Conservation (phyloP, 805 yeast species). For the Tetrapisispora fleetii region DNA sequence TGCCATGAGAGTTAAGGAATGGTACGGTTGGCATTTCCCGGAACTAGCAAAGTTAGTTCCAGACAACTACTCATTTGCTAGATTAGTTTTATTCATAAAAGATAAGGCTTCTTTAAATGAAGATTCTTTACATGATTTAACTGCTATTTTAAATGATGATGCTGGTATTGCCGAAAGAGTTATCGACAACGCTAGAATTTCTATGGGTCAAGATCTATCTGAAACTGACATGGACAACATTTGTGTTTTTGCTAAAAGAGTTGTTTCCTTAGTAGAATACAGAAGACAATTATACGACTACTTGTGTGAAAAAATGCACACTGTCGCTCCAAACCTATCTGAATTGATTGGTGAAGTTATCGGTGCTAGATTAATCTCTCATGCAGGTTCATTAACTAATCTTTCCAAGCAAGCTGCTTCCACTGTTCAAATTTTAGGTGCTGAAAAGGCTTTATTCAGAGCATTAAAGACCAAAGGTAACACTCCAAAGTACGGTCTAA, state of each 20-base stretch:
- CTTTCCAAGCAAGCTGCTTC: conserved; percentile 98
- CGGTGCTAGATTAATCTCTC: conserved; percentile 96
- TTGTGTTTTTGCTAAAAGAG: conserved; percentile 84
- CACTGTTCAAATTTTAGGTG: conserved; percentile 95
- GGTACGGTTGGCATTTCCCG: conserved; percentile 99
- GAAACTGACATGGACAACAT: conserved; percentile 92
- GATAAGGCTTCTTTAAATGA: conserved; percentile 79
- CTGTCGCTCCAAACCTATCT: conserved; percentile 94
- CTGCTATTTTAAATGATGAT: conserved; percentile 78
- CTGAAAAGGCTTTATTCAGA: conserved; percentile 93
- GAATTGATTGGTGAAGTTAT: conserved; percentile 98
- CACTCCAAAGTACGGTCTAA: conserved; percentile 93
- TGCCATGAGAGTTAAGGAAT: conserved; percentile 94
- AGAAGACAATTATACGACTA: conserved; percentile 75
- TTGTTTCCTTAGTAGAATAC: conserved; percentile 84
- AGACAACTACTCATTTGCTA: conserved; percentile 82
- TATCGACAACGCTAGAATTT: conserved; percentile 89
- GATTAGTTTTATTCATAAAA: conserved; percentile 67
- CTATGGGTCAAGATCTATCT: conserved; percentile 98
- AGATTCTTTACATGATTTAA: conserved; percentile 79
- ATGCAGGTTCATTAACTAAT: conserved; percentile 95
- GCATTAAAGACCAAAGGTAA: conserved; percentile 94
- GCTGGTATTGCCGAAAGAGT: conserved; percentile 86
- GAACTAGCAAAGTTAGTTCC: conserved; percentile 86
- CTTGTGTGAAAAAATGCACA: conserved; percentile 90